Base-by-base conservation (phyloP, 371 early-diverging fungal species). In the Circinella umbellata region DNA sequence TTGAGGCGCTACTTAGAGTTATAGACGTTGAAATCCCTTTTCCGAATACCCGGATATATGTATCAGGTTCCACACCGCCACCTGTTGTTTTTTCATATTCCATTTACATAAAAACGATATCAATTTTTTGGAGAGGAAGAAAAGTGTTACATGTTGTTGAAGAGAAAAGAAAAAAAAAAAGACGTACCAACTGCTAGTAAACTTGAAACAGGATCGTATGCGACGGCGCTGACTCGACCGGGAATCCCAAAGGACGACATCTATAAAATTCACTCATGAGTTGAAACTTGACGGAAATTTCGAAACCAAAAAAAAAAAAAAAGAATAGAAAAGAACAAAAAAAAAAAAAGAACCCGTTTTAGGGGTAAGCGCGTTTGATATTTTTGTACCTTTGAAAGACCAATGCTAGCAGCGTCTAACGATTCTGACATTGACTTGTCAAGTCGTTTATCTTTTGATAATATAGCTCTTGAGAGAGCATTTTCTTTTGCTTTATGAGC, bases 151-250 rank as follows among this genome's bases (percentile, higher is more conserved):
- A 42, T 42, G 11, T 9, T 11, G 42, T 27, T 27, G 2, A 27
- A 27, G 27, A 27, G 27, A 27, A 27, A 27, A 27, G 27, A 27
- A 27, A 27, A 2, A 27, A 27, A 27, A 27, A 27, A 20, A 66
- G 62, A 61, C 75, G 74, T 87, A 89, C 89, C 86, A 60, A 82
- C 71, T 10, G 87, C 89, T 9, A 89, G 75, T 18, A 89, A 60
- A 10, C 89, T 80, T 61, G 85, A 79, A 8, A 86, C 79, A 51
- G 88, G 84, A 67, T 89, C 89, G 63, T 76, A 87, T 15, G 88
- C 89, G 34, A 84, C 69, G 6, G 80, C 71, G 13, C 80, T 76
- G 11, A 86, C 73, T 18, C 70, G 71, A 14, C 80, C 82, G 35
- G 87, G 82, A 54, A 87, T 53, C 5, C 89, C 89, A 72, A 82